These are phyloP conservation scores for Talaromyces piceae DNA, from an alignment of 2,329 filamentous ascomycete species.

Conservation along the genomic window DNA sequence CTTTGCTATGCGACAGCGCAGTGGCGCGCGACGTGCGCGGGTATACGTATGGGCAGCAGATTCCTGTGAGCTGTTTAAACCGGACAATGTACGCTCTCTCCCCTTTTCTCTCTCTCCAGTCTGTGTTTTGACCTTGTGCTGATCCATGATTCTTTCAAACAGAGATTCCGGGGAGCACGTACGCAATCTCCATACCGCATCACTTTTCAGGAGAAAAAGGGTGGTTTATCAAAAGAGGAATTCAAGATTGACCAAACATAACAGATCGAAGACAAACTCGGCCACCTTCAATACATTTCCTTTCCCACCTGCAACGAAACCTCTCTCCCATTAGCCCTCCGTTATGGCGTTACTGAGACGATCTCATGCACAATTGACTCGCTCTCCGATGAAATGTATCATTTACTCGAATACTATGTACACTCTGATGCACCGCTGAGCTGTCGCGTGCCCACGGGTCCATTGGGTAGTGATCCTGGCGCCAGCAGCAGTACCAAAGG, in stretches of 20 bases:
- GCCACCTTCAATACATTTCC: slow-evolving; percentile 84
- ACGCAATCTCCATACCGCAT: slow-evolving; percentile 13
- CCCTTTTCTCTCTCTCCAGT: background rate
- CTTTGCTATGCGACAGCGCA: slow-evolving; percentile 9
- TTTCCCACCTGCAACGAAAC: slow-evolving; percentile 92
- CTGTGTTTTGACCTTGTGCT: background rate
- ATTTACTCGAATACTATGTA: slow-evolving; percentile 75
- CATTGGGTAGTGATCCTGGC: slow-evolving; percentile 34
- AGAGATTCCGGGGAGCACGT: slow-evolving; percentile 29
- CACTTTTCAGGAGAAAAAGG: no score
- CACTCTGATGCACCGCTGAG: slow-evolving; percentile 91
- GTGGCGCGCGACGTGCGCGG: slow-evolving; percentile 18
- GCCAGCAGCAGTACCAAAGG: slow-evolving; percentile 17
- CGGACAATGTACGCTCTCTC: slow-evolving; percentile 58
- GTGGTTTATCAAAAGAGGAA: no score
- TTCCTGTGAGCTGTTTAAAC: slow-evolving; percentile 67
- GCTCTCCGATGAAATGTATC: slow-evolving; percentile 48
- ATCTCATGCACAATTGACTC: slow-evolving; percentile 46
- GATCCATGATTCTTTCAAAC: background rate
- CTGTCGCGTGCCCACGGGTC: slow-evolving; percentile 79
- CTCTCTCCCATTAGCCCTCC: slow-evolving; percentile 68
- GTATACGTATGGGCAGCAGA: slow-evolving; percentile 51
- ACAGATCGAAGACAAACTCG: slow-evolving; percentile 64
- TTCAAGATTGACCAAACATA: no score
- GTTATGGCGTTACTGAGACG: slow-evolving; percentile 67